Conservation (phyloP, 495 filamentous ascomycete genomes). For the Cairneyella variabilis region DNA sequence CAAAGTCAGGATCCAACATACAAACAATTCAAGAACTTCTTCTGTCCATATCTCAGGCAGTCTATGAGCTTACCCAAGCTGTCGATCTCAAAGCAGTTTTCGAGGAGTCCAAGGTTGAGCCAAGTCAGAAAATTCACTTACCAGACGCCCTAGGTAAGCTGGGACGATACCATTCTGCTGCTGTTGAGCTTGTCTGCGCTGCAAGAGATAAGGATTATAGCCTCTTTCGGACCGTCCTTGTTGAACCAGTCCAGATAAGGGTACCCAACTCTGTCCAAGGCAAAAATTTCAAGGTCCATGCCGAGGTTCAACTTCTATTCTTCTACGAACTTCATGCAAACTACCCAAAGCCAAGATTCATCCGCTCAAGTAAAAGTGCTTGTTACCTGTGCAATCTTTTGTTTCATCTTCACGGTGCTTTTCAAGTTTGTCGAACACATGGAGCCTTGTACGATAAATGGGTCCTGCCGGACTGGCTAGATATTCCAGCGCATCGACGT, state of each 20-base stretch:
- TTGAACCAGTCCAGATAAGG: constrained; percentile 20
- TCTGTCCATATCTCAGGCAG: constrained; percentile 7
- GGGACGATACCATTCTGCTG: constrained; percentile 26
- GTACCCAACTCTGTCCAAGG: constrained; percentile 3
- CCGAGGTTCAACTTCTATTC: constrained; percentile 38
- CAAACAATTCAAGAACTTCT: not conserved
- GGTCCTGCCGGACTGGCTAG: constrained; percentile 22
- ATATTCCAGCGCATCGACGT: constrained; percentile 5
- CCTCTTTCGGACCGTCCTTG: constrained; percentile 24
- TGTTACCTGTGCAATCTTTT: constrained; percentile 34
- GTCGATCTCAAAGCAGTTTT: constrained; percentile 9
- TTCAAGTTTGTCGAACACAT: constrained; percentile 18
- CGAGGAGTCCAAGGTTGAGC: constrained; percentile 4
- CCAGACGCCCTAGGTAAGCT: constrained; percentile 28
- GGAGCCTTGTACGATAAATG: constrained; percentile 20
- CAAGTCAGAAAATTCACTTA: constrained; percentile 23
- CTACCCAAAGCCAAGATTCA: constrained; percentile 24
- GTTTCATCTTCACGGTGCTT: constrained; percentile 17
- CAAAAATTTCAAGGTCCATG: constrained; percentile 25
- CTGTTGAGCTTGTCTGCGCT: constrained; percentile 24
- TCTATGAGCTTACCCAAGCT: not conserved
- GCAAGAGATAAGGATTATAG: constrained; percentile 21
- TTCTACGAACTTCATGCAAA: constrained; percentile 32
- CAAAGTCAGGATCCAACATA: not conserved
- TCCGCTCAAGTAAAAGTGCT: constrained; percentile 33